Conservation (phyloP, 2,329 filamentous ascomycete species). For the Davidsoniella australis region DNA sequence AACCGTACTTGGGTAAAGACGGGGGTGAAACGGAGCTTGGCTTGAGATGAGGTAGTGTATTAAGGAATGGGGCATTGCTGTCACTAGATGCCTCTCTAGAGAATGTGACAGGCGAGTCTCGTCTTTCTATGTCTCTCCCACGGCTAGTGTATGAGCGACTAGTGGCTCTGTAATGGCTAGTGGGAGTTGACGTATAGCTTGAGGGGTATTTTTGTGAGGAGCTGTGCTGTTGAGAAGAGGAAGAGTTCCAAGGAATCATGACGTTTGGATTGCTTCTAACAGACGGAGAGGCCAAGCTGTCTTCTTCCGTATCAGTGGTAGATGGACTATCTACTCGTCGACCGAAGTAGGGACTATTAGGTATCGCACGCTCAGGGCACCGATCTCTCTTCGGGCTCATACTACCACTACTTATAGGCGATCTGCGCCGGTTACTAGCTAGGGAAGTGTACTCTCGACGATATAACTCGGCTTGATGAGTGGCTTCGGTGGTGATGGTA, state of each 20-base stretch:
- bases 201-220: not conserved
- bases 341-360: slow-evolving; percentile 3
- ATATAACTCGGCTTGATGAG: slow-evolving; percentile 29
- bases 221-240: not conserved
- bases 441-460: slow-evolving; percentile 19
- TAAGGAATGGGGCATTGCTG: not conserved
- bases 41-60: not conserved
- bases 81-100: slow-evolving; percentile 9
- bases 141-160: not conserved
- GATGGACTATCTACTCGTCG: slow-evolving; percentile 20
- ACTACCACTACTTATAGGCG: slow-evolving; percentile 1
- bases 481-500: slow-evolving; percentile 35
- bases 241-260: not conserved
- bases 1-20: not conserved
- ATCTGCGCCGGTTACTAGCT: not conserved
- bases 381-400: slow-evolving; percentile 3
- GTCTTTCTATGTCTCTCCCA: not conserved
- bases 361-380: not conserved
- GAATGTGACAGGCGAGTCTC: slow-evolving; percentile 2
- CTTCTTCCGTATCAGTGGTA: slow-evolving; percentile 25
- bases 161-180: slow-evolving; percentile 7
- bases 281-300: slow-evolving; percentile 15
- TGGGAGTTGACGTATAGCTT: not conserved
- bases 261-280: not conserved
- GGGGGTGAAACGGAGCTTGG: slow-evolving; percentile 3